phyloP scores from a whole-genome alignment of 73 alveolate genomes.

The Paramecium octaurelia region DNA sequence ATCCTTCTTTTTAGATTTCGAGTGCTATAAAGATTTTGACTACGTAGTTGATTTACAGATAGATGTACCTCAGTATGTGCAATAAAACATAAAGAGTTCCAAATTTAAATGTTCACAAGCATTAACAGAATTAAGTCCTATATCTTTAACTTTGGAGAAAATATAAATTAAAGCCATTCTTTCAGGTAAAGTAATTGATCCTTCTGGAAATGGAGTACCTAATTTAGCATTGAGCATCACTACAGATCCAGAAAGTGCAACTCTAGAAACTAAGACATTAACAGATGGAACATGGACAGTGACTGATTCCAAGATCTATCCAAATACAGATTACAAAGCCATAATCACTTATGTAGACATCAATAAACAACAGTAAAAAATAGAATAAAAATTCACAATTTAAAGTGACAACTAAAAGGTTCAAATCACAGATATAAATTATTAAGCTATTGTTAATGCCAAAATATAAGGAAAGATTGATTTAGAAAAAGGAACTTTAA shows the following conservation, averaged over 20 bases:
- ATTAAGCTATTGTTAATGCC: not conserved
- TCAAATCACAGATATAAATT: not conserved
- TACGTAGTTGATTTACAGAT: not conserved
- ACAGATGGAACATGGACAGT: conserved; percentile 20
- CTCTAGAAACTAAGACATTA: not conserved
- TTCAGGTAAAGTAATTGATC: not conserved
- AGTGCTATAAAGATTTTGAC: conserved; percentile 24
- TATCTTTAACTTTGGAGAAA: not conserved
- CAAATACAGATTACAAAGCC: conserved; percentile 14
- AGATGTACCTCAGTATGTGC: not conserved
- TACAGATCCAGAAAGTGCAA: not conserved
- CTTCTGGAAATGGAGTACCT: not conserved
- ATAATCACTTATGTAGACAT: not conserved
- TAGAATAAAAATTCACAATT: not conserved
- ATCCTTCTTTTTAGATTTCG: not conserved
- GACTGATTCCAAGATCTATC: not conserved
- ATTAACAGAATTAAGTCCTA: not conserved
- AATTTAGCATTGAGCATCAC: not conserved
- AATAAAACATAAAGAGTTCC: not conserved
- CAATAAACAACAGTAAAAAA: not conserved
- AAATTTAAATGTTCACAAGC: not conserved
- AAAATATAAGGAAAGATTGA: not conserved
- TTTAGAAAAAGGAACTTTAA: not conserved
- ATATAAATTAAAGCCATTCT: not conserved
- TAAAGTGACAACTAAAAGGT: not conserved